Evolutionary conservation across 225 moss, liverwort and hornwort species (phyloP), one percentile per base, ranked within the genome.

Genomic region (Antitrichia curtipendula): DNA sequence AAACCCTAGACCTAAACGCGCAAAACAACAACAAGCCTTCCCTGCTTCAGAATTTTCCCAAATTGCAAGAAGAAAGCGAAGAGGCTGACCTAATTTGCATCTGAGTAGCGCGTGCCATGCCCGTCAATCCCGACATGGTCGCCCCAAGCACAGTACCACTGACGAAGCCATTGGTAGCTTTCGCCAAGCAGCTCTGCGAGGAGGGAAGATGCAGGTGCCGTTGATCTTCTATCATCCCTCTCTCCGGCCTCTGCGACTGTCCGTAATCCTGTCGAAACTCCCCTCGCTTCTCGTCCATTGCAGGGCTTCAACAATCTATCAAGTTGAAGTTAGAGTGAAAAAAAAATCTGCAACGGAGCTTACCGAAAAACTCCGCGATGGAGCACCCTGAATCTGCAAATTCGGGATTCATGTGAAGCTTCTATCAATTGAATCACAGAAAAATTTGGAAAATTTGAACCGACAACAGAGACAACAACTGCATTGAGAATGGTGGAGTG

Each of bases 111-210:
- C 90, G 93, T 47, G 91, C 93, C 90, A 93, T 89, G 81, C 89
- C 91, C 53, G 87, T 83, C 91, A 93, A 87, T 45, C 91, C 93
- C 81, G 93, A 89, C 91, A 91, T 90, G 32, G 91, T 93, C n/a
- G 90, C 93, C 62, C 93, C 93, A 45, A 93, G 87, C 23, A 93
- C 86, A 24, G 90, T 87, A 45, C 93, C 93, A 86, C 90, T 93
- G 70, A 93, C 86, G 64, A 93, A 93, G 49, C 91, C 93, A 77
- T 83, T 84, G 50, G 85, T 75, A 27, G 90, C 90, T 81, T 86
- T 90, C 40, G 32, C 85, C 28, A 63, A 87, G 93, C 93, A 93
- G 60, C 84, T 93, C 77, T 87, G 88, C 61, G 80, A 66, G 28
- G 80, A 58, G 41, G 56, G 66, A 29, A 29, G 87, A 83, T 64